Percentiles rank a stretch among this genome's conserved stretches.
phyloP scores from a whole-genome alignment of 208 protist species.

The Acanthamoeba castellanii region DNA sequence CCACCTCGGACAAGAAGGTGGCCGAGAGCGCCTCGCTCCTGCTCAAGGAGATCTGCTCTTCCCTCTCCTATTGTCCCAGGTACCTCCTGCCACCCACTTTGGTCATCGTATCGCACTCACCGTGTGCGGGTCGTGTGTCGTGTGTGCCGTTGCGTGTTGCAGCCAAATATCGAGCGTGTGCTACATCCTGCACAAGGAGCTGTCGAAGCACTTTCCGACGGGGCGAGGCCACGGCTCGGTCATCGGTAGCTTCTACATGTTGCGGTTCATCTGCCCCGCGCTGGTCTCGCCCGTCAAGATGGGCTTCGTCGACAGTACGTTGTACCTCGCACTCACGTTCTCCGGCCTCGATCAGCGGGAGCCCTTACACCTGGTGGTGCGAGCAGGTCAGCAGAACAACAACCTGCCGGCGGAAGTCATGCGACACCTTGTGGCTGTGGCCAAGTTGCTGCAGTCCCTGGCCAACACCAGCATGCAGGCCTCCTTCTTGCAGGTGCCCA shows the following conservation, averaged over 20 bases:
- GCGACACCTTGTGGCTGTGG: conserved; percentile 11
- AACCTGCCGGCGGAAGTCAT: not conserved
- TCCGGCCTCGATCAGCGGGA: not conserved
- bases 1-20: conserved; percentile 41
- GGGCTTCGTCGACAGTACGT: conserved; percentile 48
- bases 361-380: not conserved
- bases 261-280: conserved; percentile 69
- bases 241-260: conserved; percentile 43
- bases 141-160: not conserved
- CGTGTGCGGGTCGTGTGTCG: not conserved
- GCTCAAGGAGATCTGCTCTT: conserved; percentile 66
- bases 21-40: conserved; percentile 25
- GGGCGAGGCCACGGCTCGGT: conserved; percentile 10
- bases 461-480: conserved; percentile 46
- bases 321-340: not conserved
- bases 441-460: conserved; percentile 51
- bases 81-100: not conserved
- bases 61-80: conserved; percentile 22
- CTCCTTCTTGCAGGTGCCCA: not conserved
- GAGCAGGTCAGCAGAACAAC: not conserved
- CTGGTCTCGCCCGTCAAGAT: conserved; percentile 59
- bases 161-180: conserved; percentile 61
- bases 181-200: conserved; percentile 52
- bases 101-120: not conserved
- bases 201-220: conserved; percentile 16